A percentile compares a stretch with the other conserved stretches of the same genome.
Conservation (phyloP, 257 asterid species). For the Leonotis leonurus region DNA sequence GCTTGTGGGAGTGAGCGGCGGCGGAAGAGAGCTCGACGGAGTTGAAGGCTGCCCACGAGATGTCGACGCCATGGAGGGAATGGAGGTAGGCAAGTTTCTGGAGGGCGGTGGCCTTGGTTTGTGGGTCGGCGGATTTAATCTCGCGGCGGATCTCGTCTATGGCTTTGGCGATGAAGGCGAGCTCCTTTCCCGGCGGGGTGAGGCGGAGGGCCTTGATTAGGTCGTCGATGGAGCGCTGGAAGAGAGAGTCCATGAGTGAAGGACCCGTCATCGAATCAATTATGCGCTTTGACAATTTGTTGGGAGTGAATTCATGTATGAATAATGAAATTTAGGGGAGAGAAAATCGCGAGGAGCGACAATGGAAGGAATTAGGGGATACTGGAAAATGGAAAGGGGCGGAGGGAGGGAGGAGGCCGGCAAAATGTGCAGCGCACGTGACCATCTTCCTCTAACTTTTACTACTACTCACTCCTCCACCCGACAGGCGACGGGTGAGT, state of each 20-base stretch:
- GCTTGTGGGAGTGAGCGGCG: slow-evolving; percentile 48
- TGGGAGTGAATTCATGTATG: not conserved
- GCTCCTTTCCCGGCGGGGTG: slow-evolving; percentile 31
- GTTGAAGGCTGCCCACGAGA: slow-evolving; percentile 85
- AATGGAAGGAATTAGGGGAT: not conserved
- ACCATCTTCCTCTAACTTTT: not conserved
- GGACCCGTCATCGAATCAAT: slow-evolving; percentile 41
- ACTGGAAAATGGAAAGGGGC: not conserved
- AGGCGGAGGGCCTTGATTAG: slow-evolving; percentile 70
- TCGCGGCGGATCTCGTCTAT: slow-evolving; percentile 89
- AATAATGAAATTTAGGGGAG: not conserved
- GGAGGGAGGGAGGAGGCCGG: slow-evolving; percentile 2
- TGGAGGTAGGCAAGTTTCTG: slow-evolving; percentile 77
- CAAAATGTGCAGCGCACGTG: slow-evolving; percentile 23
- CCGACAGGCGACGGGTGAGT: too few species aligned
- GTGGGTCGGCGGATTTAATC: slow-evolving; percentile 71
- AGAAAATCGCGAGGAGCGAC: not conserved
- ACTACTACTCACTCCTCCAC: not conserved
- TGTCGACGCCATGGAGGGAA: slow-evolving; percentile 65
- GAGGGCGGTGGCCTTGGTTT: slow-evolving; percentile 66
- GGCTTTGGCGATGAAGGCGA: slow-evolving; percentile 52
- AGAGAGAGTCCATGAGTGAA: slow-evolving; percentile 79
- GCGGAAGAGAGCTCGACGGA: slow-evolving; percentile 82
- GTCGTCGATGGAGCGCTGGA: slow-evolving; percentile 78
- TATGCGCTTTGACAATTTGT: not conserved